A percentile compares a stretch with the other conserved stretches of the same genome.
phyloP scores from a whole-genome alignment of 805 yeast species.

The Ogataea neopini region DNA sequence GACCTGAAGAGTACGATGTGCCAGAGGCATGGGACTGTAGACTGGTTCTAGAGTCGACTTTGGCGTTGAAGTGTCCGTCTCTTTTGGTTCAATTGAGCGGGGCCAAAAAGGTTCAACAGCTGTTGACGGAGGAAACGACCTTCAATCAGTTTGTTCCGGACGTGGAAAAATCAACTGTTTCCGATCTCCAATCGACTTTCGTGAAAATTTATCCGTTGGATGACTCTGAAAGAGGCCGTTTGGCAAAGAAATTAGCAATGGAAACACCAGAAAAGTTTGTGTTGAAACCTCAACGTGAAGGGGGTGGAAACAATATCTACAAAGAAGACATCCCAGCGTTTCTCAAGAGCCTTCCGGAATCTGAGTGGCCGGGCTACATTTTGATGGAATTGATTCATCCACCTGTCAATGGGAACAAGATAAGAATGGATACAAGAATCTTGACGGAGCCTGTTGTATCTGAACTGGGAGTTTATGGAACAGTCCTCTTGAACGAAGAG shows the following conservation, averaged over 20 bases:
- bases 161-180: slow-evolving; percentile 4
- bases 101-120: slow-evolving; percentile 90
- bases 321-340: slow-evolving; percentile 81
- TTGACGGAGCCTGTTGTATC: slow-evolving; percentile 76
- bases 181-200: slow-evolving; percentile 58
- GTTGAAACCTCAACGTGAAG: slow-evolving; percentile 97
- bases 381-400: slow-evolving; percentile 93
- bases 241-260: slow-evolving; percentile 67
- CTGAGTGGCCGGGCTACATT: slow-evolving; percentile 87
- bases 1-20: slow-evolving; percentile 73
- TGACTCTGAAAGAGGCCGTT: slow-evolving; percentile 56
- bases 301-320: slow-evolving; percentile 96
- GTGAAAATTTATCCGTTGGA: slow-evolving; percentile 89
- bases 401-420: slow-evolving; percentile 63
- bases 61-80: slow-evolving; percentile 91
- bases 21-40: slow-evolving; percentile 80
- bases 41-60: slow-evolving; percentile 64
- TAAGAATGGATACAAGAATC: slow-evolving; percentile 65
- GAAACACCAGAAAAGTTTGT: slow-evolving; percentile 72
- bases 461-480: slow-evolving; percentile 91
- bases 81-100: slow-evolving; percentile 89
- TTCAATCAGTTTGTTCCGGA: slow-evolving; percentile 46
- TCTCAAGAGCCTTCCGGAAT: slow-evolving; percentile 55
- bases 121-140: slow-evolving; percentile 59
- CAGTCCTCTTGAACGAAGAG: slow-evolving; percentile 69